These are phyloP conservation scores for Penicillium sumatraense DNA, from an alignment of 2,329 filamentous ascomycete species.

Conservation along the genomic window DNA sequence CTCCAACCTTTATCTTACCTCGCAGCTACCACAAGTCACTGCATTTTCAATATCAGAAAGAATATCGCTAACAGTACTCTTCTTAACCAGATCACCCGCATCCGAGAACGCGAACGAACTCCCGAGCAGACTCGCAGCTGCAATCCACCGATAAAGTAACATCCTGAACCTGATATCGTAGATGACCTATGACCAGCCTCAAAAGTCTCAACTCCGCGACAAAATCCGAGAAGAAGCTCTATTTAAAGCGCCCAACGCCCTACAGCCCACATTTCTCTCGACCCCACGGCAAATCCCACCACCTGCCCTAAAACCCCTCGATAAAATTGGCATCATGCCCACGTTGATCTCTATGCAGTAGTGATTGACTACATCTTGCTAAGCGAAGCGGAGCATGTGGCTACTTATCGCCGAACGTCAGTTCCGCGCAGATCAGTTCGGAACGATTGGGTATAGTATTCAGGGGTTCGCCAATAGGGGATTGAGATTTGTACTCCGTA, in stretches of 20 bases:
- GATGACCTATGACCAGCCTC: too few species aligned
- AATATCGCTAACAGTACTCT: slow-evolving; percentile 25
- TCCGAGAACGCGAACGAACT: slow-evolving; percentile 6
- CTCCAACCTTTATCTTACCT: slow-evolving; percentile 21
- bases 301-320: neutral
- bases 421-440: neutral
- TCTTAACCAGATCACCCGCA: slow-evolving; percentile 10
- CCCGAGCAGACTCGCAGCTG: slow-evolving; percentile 11
- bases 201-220: too few species aligned
- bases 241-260: neutral
- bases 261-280: neutral
- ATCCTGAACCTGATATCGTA: slow-evolving; percentile 6
- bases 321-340: slow-evolving; percentile 5
- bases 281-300: neutral
- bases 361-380: slow-evolving; percentile 14
- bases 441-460: slow-evolving; percentile 8
- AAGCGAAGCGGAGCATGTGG: slow-evolving; percentile 13
- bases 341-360: slow-evolving; percentile 16
- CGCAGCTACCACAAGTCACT: slow-evolving; percentile 33
- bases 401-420: slow-evolving; percentile 7
- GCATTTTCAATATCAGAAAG: slow-evolving; percentile 34
- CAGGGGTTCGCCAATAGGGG: neutral
- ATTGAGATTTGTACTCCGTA: too few species aligned
- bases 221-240: too few species aligned
- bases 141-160: slow-evolving; percentile 7